These are phyloP conservation scores for Arthromyces matolae DNA, from an alignment of 768 basidiomycete species.

Conservation along the genomic window DNA sequence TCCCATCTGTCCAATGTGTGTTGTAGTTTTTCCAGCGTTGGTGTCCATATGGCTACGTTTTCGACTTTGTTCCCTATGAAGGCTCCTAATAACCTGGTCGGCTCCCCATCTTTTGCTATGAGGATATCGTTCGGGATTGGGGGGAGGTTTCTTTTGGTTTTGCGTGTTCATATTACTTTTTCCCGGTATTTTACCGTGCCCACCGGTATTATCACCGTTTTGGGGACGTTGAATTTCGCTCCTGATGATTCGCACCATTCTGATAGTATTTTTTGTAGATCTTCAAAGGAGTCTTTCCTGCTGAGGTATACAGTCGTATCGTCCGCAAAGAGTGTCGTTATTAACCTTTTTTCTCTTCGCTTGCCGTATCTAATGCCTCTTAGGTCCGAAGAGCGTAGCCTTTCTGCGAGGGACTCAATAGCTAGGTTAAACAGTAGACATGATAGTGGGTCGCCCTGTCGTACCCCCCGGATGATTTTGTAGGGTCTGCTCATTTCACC, in stretches of 20 bases:
- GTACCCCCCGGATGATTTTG: conserved; percentile 8
- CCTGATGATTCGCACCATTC: conserved; percentile 37
- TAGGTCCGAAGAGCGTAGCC: conserved; percentile 26
- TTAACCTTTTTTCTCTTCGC: conserved; percentile 16
- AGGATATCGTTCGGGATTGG: neutral
- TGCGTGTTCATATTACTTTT: neutral
- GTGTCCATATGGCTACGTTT: neutral
- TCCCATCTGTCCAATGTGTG: conserved; percentile 18
- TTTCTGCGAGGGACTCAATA: conserved; percentile 18
- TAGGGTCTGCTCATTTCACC: conserved; percentile 13
- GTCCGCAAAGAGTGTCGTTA: conserved; percentile 36
- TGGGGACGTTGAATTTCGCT: conserved; percentile 38
- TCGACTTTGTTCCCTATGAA: conserved; percentile 27
- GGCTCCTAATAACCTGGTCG: conserved; percentile 27
- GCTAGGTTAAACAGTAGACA: conserved; percentile 35
- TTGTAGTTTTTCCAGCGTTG: conserved; percentile 24
- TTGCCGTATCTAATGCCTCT: conserved; percentile 22
- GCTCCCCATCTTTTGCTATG: conserved; percentile 25
- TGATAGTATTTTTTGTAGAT: conserved; percentile 23
- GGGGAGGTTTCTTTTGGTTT: neutral
- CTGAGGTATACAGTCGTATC: conserved; percentile 36
- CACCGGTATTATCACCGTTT: conserved; percentile 37
- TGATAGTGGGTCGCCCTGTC: conserved; percentile 35
- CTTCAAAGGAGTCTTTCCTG: conserved; percentile 22
- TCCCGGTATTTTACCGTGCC: conserved; percentile 11